Evolutionary conservation across 805 yeast genomes (phyloP).

Genomic region (Starmerella bombi): DNA sequence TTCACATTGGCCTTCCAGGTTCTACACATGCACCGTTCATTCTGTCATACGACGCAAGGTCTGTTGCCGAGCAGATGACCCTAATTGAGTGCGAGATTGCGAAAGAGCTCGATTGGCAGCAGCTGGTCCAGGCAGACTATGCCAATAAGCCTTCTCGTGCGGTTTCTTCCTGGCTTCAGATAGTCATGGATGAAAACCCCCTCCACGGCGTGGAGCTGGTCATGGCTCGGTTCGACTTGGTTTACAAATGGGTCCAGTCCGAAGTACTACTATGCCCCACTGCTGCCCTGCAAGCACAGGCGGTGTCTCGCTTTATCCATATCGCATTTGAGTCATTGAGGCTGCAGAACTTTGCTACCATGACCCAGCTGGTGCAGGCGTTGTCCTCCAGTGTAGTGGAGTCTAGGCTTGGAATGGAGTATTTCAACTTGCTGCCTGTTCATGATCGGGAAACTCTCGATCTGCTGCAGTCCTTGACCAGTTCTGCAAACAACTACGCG

Average conservation of each 20-base stretch:
- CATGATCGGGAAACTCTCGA: constrained; percentile 59
- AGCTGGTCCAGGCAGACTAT: constrained; percentile 66
- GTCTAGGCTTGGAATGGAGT: constrained; percentile 43
- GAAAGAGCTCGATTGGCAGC: constrained; percentile 84
- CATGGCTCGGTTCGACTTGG: constrained; percentile 71
- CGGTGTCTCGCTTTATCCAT: constrained; percentile 78
- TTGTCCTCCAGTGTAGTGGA: constrained; percentile 38
- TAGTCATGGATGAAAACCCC: constrained; percentile 46
- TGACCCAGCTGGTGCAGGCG: constrained; percentile 78
- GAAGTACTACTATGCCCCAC: constrained; percentile 63
- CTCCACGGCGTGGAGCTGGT: constrained; percentile 59
- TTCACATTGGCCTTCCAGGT: constrained; percentile 14
- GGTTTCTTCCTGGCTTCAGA: constrained; percentile 71
- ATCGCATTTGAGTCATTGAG: constrained; percentile 61
- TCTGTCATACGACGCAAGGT: constrained; percentile 51
- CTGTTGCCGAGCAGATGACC: constrained; percentile 71
- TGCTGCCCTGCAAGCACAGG: constrained; percentile 45
- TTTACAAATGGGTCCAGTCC: constrained; percentile 84
- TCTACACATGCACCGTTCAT: constrained; percentile 63
- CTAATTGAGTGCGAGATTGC: constrained; percentile 73
- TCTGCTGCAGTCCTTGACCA: constrained; percentile 54
- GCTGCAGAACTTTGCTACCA: constrained; percentile 71
- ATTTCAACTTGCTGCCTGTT: constrained; percentile 63
- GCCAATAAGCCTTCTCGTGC: constrained; percentile 34
- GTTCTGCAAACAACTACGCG: constrained; percentile 61